These are phyloP conservation scores for Candida ipomoeae DNA, from an alignment of 805 yeast genomes.

Conservation along the genomic window DNA sequence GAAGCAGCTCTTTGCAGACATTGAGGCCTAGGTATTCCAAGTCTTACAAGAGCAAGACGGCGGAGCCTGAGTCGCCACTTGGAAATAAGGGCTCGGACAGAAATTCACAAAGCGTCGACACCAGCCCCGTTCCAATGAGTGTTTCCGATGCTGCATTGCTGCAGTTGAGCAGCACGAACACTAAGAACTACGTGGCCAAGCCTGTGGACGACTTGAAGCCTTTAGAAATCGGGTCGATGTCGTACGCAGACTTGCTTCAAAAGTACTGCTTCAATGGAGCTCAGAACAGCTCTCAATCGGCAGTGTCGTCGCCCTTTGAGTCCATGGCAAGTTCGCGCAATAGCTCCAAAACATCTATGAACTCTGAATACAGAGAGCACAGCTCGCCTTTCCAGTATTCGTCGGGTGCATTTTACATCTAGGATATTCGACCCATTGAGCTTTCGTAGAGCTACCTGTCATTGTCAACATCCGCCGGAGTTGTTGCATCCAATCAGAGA, in stretches of 20 bases:
- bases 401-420: slow-evolving; percentile 30
- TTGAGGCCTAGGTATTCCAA: slow-evolving; percentile 25
- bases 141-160: not conserved
- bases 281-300: slow-evolving; percentile 1
- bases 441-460: not conserved
- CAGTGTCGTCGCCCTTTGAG: slow-evolving; percentile 4
- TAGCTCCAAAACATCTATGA: slow-evolving; percentile 12
- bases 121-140: not conserved
- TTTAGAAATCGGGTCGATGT: slow-evolving; percentile 21
- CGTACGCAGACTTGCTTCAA: slow-evolving; percentile 32
- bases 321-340: slow-evolving; percentile 10
- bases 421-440: not conserved
- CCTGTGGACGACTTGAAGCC: slow-evolving; percentile 2
- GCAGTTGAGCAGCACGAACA: not conserved
- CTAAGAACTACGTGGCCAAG: not conserved
- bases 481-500: not conserved
- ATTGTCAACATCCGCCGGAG: not conserved
- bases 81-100: not conserved
- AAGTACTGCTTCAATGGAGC: slow-evolving; percentile 36
- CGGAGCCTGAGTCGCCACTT: slow-evolving; percentile 5
- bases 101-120: not conserved
- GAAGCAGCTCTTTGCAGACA: not conserved
- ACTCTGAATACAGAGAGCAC: slow-evolving; percentile 20
- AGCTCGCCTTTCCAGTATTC: slow-evolving; percentile 31
- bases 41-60: slow-evolving; percentile 20